A percentile compares a stretch with the other conserved stretches of the same genome.
Evolutionary conservation across 805 yeast species (phyloP).

Genomic region (Kodamaea kakaduensis): DNA sequence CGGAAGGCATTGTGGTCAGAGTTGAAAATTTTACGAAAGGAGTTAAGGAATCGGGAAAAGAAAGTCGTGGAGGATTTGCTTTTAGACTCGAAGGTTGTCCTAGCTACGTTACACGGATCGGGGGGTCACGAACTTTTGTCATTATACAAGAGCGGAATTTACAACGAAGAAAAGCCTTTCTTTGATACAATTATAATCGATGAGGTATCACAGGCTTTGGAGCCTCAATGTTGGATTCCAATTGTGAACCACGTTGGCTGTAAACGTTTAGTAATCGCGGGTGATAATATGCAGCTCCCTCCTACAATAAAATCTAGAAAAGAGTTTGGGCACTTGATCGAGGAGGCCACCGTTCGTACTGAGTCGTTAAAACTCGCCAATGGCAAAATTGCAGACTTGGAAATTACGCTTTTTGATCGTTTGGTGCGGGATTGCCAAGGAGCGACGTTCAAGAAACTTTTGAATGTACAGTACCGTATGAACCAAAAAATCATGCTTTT

Average conservation of each 20-base stretch:
- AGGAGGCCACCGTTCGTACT: not conserved
- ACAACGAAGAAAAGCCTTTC: constrained; percentile 28
- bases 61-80: constrained; percentile 59
- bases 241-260: constrained; percentile 58
- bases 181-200: constrained; percentile 87
- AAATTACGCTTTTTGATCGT: constrained; percentile 77
- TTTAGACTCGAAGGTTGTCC: constrained; percentile 59
- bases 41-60: constrained; percentile 61
- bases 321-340: constrained; percentile 13
- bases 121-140: constrained; percentile 67
- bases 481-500: constrained; percentile 72
- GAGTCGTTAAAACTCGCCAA: constrained; percentile 17
- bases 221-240: constrained; percentile 97
- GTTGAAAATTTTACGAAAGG: constrained; percentile 65
- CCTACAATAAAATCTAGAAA: constrained; percentile 72
- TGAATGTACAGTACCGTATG: constrained; percentile 87
- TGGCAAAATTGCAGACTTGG: constrained; percentile 43
- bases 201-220: constrained; percentile 91
- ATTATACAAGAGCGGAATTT: constrained; percentile 36
- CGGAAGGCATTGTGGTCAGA: constrained; percentile 65
- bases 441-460: constrained; percentile 48
- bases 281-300: constrained; percentile 89
- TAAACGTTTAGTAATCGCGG: constrained; percentile 72
- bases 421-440: constrained; percentile 45
- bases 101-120: constrained; percentile 85